These are phyloP conservation scores for Mallotus japonicus DNA, from an alignment of 441 rosid species.

Conservation along the genomic window DNA sequence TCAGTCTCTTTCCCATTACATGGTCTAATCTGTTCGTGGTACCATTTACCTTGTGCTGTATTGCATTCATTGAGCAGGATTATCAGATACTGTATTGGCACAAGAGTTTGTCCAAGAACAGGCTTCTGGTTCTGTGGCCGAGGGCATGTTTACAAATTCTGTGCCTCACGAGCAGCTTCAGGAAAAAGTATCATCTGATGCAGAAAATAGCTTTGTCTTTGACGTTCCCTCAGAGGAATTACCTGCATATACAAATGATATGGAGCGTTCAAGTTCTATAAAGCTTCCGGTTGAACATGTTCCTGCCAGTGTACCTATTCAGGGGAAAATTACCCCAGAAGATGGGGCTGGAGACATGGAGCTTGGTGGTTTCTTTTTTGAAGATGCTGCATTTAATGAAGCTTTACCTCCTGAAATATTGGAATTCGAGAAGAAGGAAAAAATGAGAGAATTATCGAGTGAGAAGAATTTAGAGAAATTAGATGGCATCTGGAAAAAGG, in stretches of 20 bases:
- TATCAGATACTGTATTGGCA: slow-evolving; percentile 63
- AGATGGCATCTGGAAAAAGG: slow-evolving; percentile 97
- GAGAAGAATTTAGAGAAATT: slow-evolving; percentile 67
- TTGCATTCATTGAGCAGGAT: slow-evolving; percentile 56
- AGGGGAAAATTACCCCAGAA: slow-evolving; percentile 35
- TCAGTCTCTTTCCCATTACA: slow-evolving; percentile 22
- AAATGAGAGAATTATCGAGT: slow-evolving; percentile 51
- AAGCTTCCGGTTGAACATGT: slow-evolving; percentile 33
- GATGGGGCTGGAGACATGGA: slow-evolving; percentile 51
- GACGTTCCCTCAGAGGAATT: slow-evolving; percentile 30
- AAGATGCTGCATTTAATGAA: slow-evolving; percentile 46
- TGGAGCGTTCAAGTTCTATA: slow-evolving; percentile 34
- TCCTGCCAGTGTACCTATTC: slow-evolving; percentile 26
- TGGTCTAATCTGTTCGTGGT: slow-evolving; percentile 20
- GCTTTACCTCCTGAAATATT: slow-evolving; percentile 47
- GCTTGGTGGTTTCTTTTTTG: slow-evolving; percentile 68
- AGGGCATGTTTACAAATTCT: slow-evolving; percentile 30
- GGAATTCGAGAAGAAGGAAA: slow-evolving; percentile 68
- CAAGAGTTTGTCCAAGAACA: slow-evolving; percentile 51
- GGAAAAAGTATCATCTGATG: slow-evolving; percentile 25
- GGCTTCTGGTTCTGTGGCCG: slow-evolving; percentile 24
- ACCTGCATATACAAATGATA: slow-evolving; percentile 26
- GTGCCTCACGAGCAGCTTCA: slow-evolving; percentile 28
- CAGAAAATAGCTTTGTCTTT: slow-evolving; percentile 24
- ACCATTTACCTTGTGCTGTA: slow-evolving; percentile 30